Percentiles rank a stretch among this genome's conserved stretches.
phyloP scores from a whole-genome alignment of 2,329 filamentous ascomycete genomes.

The Teratosphaeria zuluensis region DNA sequence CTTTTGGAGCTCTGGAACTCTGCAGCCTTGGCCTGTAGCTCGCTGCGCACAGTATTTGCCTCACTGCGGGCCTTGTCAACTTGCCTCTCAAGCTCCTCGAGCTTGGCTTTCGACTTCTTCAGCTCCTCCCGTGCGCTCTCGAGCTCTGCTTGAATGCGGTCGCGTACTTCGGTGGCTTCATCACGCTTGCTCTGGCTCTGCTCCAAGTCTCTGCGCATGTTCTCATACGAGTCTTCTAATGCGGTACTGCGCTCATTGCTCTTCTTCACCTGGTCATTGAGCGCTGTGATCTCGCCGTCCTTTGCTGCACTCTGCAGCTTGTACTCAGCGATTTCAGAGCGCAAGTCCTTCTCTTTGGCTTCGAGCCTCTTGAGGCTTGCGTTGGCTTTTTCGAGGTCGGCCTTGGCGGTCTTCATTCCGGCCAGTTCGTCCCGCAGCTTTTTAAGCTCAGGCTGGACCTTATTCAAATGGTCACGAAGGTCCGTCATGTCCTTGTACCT shows the following conservation, averaged over 20 bases:
- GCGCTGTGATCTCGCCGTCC: conserved; percentile 64
- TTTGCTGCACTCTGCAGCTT: conserved; percentile 64
- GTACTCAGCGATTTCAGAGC: conserved; percentile 59
- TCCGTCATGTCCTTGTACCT: conserved; percentile 83
- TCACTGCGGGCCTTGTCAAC: conserved; percentile 59
- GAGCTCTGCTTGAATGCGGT: conserved; percentile 63
- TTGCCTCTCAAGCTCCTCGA: conserved; percentile 68
- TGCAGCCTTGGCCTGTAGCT: conserved; percentile 72
- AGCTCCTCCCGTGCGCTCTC: conserved; percentile 64
- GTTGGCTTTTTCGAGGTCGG: conserved; percentile 57
- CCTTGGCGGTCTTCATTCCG: conserved; percentile 62
- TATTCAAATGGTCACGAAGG: conserved; percentile 67
- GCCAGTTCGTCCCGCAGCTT: conserved; percentile 67
- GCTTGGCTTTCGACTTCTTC: conserved; percentile 41
- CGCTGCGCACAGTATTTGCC: conserved; percentile 59
- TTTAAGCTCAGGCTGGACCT: conserved; percentile 77
- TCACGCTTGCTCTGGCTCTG: conserved; percentile 69
- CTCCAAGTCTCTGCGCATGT: conserved; percentile 66
- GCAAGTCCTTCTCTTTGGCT: conserved; percentile 70
- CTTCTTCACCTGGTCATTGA: conserved; percentile 69
- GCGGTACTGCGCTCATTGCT: conserved; percentile 63
- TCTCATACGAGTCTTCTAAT: conserved; percentile 68
- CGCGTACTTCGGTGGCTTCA: conserved; percentile 62
- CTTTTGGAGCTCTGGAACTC: conserved; percentile 81
- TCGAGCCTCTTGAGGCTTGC: conserved; percentile 67